Evolutionary conservation across 768 basidiomycete genomes (phyloP).

Genomic region (Calocera viscosa): DNA sequence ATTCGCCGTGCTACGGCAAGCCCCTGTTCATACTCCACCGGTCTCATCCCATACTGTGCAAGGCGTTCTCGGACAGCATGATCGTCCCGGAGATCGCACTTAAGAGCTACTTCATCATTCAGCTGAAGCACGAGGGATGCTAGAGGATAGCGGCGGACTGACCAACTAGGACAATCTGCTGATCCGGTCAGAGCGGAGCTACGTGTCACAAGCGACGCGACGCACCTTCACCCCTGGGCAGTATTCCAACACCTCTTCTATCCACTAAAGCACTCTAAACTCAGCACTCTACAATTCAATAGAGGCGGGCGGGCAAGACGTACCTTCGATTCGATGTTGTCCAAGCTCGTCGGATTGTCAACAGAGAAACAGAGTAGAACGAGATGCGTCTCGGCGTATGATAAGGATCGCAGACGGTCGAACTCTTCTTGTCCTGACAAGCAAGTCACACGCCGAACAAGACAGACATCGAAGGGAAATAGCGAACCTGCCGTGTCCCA

Average conservation of each 20-base stretch:
- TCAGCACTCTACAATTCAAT: background rate
- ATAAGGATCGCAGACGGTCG: constrained; percentile 82
- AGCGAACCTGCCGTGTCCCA: constrained; percentile 93
- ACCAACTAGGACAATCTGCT: constrained; percentile 80
- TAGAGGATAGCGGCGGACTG: constrained; percentile 26
- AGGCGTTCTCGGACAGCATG: constrained; percentile 55
- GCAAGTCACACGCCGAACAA: background rate
- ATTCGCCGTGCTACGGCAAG: constrained; percentile 76
- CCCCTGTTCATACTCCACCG: constrained; percentile 88
- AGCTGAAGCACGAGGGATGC: background rate
- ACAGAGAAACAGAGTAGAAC: constrained; percentile 95
- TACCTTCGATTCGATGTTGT: constrained; percentile 91
- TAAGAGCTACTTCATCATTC: constrained; percentile 48
- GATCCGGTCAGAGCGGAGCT: background rate
- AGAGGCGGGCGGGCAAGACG: constrained; percentile 10
- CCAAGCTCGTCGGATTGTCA: constrained; percentile 87
- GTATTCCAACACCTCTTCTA: constrained; percentile 81
- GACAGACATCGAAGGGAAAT: background rate
- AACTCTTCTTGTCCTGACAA: constrained; percentile 84
- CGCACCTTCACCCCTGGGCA: constrained; percentile 89
- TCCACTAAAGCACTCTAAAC: constrained; percentile 50
- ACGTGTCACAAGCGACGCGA: constrained; percentile 13
- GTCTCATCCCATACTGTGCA: constrained; percentile 51
- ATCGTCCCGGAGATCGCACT: constrained; percentile 92
- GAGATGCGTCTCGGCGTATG: constrained; percentile 93